Conservation (phyloP, 345 rosid genomes). For the Excoecaria agallocha region DNA sequence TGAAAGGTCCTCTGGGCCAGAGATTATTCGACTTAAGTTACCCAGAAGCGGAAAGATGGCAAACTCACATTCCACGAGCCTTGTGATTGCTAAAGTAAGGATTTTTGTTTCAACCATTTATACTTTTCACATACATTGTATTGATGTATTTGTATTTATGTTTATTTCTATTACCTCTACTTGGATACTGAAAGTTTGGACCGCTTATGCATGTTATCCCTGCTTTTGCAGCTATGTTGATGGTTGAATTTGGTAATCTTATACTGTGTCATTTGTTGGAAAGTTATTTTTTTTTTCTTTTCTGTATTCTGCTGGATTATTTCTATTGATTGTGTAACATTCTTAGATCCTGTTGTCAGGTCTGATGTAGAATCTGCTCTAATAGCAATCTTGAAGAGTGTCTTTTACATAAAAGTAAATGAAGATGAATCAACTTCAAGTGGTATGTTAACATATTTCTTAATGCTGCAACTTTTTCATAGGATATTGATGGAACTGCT, state of each 20-base stretch:
- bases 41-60: slow-evolving; percentile 58
- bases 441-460: slow-evolving; percentile 48
- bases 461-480: slow-evolving; percentile 57
- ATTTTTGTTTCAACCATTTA: background rate
- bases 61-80: slow-evolving; percentile 64
- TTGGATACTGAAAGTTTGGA: background rate
- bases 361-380: slow-evolving; percentile 62
- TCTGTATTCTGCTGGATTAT: background rate
- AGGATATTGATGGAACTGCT: slow-evolving; percentile 32
- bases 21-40: slow-evolving; percentile 63
- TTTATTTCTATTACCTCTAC: slow-evolving; percentile 1
- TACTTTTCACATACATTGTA: background rate
- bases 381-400: slow-evolving; percentile 41
- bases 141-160: background rate
- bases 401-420: slow-evolving; percentile 40
- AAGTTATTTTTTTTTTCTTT: slow-evolving; percentile 3
- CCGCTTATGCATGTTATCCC: background rate
- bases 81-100: slow-evolving; percentile 79
- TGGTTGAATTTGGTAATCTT: background rate
- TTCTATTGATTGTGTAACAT: slow-evolving; percentile 16
- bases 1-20: slow-evolving; percentile 58
- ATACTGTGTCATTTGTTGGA: background rate
- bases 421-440: slow-evolving; percentile 34
- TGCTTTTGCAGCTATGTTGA: background rate
- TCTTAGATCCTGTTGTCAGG: slow-evolving; percentile 43